phyloP scores from a whole-genome alignment of 2,329 filamentous ascomycete species.

The Penicillium corylophilum region DNA sequence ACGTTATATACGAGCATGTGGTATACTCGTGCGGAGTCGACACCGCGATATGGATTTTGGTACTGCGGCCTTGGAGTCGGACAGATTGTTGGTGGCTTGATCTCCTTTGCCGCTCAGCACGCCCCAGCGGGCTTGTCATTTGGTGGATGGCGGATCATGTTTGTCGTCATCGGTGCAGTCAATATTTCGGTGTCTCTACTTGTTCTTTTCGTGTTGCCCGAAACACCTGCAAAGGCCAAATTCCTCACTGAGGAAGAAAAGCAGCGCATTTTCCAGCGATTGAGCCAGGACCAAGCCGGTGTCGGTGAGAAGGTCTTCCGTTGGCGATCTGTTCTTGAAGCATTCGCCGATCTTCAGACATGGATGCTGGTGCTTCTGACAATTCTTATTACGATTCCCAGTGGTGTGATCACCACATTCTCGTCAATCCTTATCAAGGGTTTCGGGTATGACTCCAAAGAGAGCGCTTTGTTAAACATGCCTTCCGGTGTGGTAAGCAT shows the following conservation, averaged over 20 bases:
- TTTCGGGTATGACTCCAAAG: constrained; percentile 45
- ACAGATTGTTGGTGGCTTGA: constrained; percentile 30
- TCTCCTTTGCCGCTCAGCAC: constrained; percentile 32
- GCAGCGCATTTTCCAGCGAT: constrained; percentile 14
- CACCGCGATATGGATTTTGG: constrained; percentile 31
- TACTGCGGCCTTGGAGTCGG: constrained; percentile 30
- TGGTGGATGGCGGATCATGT: constrained; percentile 31
- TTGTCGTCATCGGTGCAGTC: constrained; percentile 27
- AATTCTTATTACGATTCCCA: constrained; percentile 40
- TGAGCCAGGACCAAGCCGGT: constrained; percentile 22
- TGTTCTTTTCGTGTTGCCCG: constrained; percentile 24
- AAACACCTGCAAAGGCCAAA: constrained; percentile 16
- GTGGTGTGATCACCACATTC: constrained; percentile 48
- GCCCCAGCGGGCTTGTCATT: constrained; percentile 17
- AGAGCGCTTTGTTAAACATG: constrained; percentile 47
- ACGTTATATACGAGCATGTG: constrained; percentile 31
- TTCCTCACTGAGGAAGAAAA: constrained; percentile 26
- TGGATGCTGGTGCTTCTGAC: constrained; percentile 28
- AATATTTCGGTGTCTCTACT: constrained; percentile 23
- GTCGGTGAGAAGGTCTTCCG: constrained; percentile 20
- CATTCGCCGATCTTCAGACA: constrained; percentile 22
- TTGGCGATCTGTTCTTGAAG: constrained; percentile 20
- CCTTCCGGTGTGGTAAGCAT: constrained; percentile 45
- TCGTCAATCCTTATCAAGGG: constrained; percentile 43
- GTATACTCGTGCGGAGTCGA: constrained; percentile 27